These are phyloP conservation scores for Trichoderma sp. DNA, from an alignment of 2,329 filamentous ascomycete species.

Conservation along the genomic window DNA sequence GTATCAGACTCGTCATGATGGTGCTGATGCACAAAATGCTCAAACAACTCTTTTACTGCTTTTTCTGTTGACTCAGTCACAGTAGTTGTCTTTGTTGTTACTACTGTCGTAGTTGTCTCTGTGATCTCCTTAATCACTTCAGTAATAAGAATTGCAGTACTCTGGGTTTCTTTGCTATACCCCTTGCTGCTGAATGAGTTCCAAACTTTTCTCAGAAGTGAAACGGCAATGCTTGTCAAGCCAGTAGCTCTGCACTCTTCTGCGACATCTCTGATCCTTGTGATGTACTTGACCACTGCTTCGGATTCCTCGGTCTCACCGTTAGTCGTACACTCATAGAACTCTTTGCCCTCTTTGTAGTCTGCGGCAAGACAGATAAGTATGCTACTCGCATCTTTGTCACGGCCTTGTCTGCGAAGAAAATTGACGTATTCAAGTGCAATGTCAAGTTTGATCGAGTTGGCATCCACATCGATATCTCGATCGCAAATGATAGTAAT, in stretches of 20 bases:
- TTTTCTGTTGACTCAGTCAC: conserved; percentile 38
- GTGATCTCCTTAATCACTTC: conserved; percentile 45
- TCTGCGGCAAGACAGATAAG: conserved; percentile 44
- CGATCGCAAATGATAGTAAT: conserved; percentile 38
- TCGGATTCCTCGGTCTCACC: conserved; percentile 35
- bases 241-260: conserved; percentile 38
- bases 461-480: conserved; percentile 37
- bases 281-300: conserved; percentile 25
- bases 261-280: conserved; percentile 42
- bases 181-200: conserved; percentile 42
- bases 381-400: conserved; percentile 43
- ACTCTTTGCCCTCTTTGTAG: conserved; percentile 38
- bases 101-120: conserved; percentile 38
- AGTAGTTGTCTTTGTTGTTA: conserved; percentile 36
- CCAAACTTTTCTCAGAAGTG: conserved; percentile 43
- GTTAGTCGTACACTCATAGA: conserved; percentile 38
- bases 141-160: conserved; percentile 41
- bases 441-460: conserved; percentile 42
- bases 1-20: conserved; percentile 38
- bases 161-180: conserved; percentile 38
- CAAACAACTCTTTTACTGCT: conserved; percentile 40
- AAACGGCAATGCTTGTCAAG: conserved; percentile 38
- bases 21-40: conserved; percentile 40
- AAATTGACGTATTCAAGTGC: conserved; percentile 43
- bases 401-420: conserved; percentile 36